These are phyloP conservation scores for Pichia phayaonensis DNA, from an alignment of 805 yeast species.

Conservation along the genomic window DNA sequence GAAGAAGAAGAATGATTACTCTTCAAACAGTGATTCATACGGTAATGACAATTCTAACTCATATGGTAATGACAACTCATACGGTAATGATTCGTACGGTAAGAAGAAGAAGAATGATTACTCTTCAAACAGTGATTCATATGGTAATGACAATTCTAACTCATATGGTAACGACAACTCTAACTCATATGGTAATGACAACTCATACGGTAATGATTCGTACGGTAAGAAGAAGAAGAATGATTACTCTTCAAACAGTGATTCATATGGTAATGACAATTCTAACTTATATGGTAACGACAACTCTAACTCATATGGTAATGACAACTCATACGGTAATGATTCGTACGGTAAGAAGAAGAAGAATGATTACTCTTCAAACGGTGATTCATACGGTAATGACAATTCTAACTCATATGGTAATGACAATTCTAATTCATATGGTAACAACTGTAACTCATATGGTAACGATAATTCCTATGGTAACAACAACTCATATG, in stretches of 20 bases:
- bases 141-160: slow-evolving; percentile 18
- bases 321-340: slow-evolving; percentile 13
- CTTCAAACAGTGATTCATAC: too few relatives aligned
- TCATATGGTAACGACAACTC: slow-evolving; percentile 16
- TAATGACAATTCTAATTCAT: slow-evolving; percentile 13
- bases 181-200: slow-evolving; percentile 18
- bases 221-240: slow-evolving; percentile 3
- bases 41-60: slow-evolving; percentile 20
- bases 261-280: slow-evolving; percentile 25
- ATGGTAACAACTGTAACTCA: slow-evolving; percentile 17
- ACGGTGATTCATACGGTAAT: slow-evolving; percentile 25
- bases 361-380: background rate
- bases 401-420: slow-evolving; percentile 13
- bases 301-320: slow-evolving; percentile 13
- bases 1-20: too few relatives aligned
- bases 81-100: slow-evolving; percentile 27
- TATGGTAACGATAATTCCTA: slow-evolving; percentile 7
- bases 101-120: background rate
- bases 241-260: slow-evolving; percentile 5
- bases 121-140: slow-evolving; percentile 18
- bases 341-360: slow-evolving; percentile 8
- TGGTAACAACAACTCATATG: slow-evolving; percentile 22
- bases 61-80: slow-evolving; percentile 21
- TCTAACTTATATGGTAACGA: slow-evolving; percentile 14
- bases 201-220: slow-evolving; percentile 7